phyloP scores from a whole-genome alignment of 441 rosid species.

The Croton laevigatus region DNA sequence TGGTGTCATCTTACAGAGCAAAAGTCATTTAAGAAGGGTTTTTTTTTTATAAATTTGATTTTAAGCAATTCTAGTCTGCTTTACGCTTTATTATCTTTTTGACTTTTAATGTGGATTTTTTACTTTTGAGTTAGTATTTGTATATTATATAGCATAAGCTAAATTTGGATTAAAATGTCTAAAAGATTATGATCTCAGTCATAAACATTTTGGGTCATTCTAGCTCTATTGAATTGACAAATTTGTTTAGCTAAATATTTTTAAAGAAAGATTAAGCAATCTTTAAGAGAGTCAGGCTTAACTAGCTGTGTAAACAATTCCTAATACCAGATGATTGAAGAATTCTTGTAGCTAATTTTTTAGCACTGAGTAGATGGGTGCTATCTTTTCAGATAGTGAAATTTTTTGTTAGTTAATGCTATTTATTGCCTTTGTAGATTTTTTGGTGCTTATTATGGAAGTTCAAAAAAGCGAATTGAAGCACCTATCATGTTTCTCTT shows the following conservation, averaged over 20 bases:
- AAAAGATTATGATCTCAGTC: background rate
- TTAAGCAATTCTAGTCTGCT: background rate
- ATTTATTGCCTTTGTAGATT: too few relatives aligned
- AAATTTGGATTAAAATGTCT: background rate
- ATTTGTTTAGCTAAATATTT: background rate
- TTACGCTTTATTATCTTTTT: background rate
- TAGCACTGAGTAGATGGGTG: background rate
- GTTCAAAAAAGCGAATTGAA: background rate
- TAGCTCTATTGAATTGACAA: background rate
- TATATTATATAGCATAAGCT: background rate
- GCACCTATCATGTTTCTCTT: background rate
- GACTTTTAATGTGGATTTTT: background rate
- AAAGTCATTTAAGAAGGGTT: conserved; percentile 1
- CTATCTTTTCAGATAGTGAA: conserved; percentile 6
- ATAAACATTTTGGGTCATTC: background rate
- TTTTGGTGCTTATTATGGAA: too few relatives aligned
- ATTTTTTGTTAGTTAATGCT: background rate
- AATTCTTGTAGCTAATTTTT: conserved; percentile 1
- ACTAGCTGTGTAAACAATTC: background rate
- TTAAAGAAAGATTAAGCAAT: background rate
- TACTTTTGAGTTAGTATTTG: background rate
- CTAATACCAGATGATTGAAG: background rate
- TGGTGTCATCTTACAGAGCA: background rate
- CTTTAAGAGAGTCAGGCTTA: background rate
- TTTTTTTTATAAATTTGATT: background rate